Conservation (phyloP, 345 rosid genomes). For the Sonneratia caseolaris region DNA sequence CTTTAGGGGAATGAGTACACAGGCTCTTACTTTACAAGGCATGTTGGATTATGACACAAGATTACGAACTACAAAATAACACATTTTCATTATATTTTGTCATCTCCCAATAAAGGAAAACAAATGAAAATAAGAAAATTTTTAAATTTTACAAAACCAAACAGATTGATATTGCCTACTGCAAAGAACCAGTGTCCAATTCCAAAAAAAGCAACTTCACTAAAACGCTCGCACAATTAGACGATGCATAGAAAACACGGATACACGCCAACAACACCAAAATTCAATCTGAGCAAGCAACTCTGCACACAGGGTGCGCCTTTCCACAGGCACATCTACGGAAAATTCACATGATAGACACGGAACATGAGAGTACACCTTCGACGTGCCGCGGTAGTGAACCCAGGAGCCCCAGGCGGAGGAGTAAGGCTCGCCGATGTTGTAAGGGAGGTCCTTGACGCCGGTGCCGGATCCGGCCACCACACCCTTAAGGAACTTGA, state of each 20-base stretch:
- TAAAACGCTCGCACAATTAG: neutral
- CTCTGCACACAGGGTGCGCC: neutral
- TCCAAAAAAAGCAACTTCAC: constrained; percentile 1
- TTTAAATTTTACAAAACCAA: neutral
- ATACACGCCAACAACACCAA: neutral
- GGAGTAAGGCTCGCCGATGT: constrained; percentile 78
- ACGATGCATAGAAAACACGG: neutral
- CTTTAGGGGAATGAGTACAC: neutral
- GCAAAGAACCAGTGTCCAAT: neutral
- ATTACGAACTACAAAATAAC: neutral
- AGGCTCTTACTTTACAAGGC: neutral
- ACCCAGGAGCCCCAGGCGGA: constrained; percentile 96
- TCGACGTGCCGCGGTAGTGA: constrained; percentile 87
- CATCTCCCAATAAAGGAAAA: neutral
- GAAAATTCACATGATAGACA: neutral
- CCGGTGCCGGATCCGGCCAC: constrained; percentile 95
- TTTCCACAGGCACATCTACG: neutral
- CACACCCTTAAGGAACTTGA: constrained; percentile 83
- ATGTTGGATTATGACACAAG: neutral
- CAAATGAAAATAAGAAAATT: neutral
- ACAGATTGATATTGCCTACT: neutral
- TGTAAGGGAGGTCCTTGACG: constrained; percentile 90
- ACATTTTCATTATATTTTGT: neutral
- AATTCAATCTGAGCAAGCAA: neutral
- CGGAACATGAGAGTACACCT: constrained; percentile 11